A percentile compares a stretch with the other conserved stretches of the same genome.
phyloP scores from a whole-genome alignment of 371 early-diverging fungal species.

The Mucor circinelloides region DNA sequence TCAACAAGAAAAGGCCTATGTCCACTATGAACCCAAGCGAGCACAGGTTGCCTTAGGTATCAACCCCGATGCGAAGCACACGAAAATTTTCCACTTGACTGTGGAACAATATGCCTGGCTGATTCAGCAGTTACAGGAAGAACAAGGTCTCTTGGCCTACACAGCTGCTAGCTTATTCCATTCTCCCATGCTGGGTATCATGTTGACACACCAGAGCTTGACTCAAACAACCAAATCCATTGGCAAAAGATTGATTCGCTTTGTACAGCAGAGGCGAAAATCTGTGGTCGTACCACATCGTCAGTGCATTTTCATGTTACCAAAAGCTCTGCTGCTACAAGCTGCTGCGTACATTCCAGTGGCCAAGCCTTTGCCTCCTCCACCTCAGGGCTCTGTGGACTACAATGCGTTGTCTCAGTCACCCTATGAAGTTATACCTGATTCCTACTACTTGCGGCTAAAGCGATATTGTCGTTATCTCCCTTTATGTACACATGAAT shows the following conservation, averaged over 20 bases:
- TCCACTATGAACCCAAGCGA: conserved; percentile 39
- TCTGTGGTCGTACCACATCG: not conserved
- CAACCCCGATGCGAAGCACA: conserved; percentile 28
- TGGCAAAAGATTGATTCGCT: conserved; percentile 19
- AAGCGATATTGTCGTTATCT: conserved; percentile 18
- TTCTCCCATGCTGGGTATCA: conserved; percentile 28
- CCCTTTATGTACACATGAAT: conserved; percentile 20
- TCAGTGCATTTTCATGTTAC: conserved; percentile 33
- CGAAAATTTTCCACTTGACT: conserved; percentile 16
- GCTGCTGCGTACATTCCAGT: conserved; percentile 41
- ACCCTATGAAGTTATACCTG: conserved; percentile 13
- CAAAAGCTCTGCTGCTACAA: conserved; percentile 41
- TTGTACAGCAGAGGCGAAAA: conserved; percentile 18
- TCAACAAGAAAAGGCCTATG: conserved; percentile 28
- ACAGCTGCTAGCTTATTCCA: not conserved
- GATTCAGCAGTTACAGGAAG: conserved; percentile 38
- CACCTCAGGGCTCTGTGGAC: not conserved
- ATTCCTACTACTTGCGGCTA: conserved; percentile 1
- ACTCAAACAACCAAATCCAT: conserved; percentile 12
- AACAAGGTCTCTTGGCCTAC: conserved; percentile 21
- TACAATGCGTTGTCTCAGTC: conserved; percentile 1
- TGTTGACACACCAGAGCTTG: not conserved
- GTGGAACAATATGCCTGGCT: conserved; percentile 45
- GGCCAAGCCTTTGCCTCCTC: conserved; percentile 33
- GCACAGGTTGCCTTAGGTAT: conserved; percentile 31